These are phyloP conservation scores for Paraphoma chrysanthemicola DNA, from an alignment of 2,329 filamentous ascomycete species.

Conservation along the genomic window DNA sequence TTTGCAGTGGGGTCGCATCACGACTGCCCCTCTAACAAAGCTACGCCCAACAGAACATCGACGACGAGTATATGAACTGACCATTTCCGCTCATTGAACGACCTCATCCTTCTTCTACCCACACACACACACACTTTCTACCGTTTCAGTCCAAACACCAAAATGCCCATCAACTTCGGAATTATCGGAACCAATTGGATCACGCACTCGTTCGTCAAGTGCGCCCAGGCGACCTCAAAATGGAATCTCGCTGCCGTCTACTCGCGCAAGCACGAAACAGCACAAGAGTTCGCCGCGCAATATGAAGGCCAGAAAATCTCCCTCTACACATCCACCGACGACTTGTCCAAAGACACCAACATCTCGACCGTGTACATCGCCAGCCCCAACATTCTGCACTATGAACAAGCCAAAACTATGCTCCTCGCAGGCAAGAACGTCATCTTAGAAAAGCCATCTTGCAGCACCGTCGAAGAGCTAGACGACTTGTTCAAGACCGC, in stretches of 20 bases:
- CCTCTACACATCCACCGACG: conserved; percentile 50
- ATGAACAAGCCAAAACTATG: conserved; percentile 52
- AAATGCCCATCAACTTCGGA: conserved; percentile 50
- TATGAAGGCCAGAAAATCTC: conserved; percentile 40
- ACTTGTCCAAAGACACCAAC: conserved; percentile 46
- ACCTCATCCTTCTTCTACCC: background rate
- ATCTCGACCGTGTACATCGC: conserved; percentile 58
- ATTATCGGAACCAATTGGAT: conserved; percentile 60
- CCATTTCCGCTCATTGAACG: background rate
- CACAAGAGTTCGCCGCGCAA: conserved; percentile 52
- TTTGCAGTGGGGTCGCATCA: conserved; percentile 18
- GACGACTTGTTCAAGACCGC: conserved; percentile 53
- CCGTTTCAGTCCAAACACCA: conserved; percentile 6
- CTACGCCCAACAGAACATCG: conserved; percentile 2
- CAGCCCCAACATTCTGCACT: conserved; percentile 57
- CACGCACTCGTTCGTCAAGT: conserved; percentile 55
- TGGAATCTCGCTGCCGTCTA: conserved; percentile 57
- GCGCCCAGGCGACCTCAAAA: conserved; percentile 51
- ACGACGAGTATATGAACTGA: background rate
- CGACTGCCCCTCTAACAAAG: conserved; percentile 12
- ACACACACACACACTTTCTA: background rate
- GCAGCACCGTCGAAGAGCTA: conserved; percentile 51
- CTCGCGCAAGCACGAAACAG: conserved; percentile 53
- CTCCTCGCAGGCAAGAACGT: conserved; percentile 56
- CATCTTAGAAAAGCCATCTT: conserved; percentile 59